These are phyloP conservation scores for Coniferiporia weirii DNA, from an alignment of 1,284 basidiomycete species.

Conservation along the genomic window DNA sequence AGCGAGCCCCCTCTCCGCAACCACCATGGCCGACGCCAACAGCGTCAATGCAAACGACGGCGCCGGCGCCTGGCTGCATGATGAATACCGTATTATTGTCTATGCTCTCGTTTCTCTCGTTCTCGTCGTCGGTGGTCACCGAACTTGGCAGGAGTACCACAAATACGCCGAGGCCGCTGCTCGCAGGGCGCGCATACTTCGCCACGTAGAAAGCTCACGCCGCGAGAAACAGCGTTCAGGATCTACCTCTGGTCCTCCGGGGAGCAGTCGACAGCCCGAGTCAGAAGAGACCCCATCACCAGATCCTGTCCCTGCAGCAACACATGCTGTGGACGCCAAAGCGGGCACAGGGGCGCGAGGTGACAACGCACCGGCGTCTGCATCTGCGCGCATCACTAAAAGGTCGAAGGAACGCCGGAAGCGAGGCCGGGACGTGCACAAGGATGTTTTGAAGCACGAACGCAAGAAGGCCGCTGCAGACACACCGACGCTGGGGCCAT, in stretches of 20 bases:
- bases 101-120: constrained; percentile 11
- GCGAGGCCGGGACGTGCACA: constrained; percentile 16
- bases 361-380: background rate
- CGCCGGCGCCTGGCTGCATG: constrained; percentile 1
- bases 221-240: constrained; percentile 10
- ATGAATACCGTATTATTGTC: constrained; percentile 16
- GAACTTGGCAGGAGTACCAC: constrained; percentile 14
- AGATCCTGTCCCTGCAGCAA: background rate
- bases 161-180: constrained; percentile 8
- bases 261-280: background rate
- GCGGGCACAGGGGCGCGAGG: background rate
- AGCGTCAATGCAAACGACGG: background rate
- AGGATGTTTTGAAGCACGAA: constrained; percentile 15
- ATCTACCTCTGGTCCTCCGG: background rate
- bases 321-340: background rate
- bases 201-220: constrained; percentile 4
- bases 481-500: background rate
- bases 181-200: constrained; percentile 8
- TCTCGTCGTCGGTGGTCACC: constrained; percentile 13
- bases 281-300: background rate
- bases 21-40: constrained; percentile 5
- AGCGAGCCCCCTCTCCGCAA: background rate
- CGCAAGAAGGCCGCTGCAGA: constrained; percentile 7
- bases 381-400: background rate
- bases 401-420: constrained; percentile 17